Conservation (phyloP, 179 eudicot genomes). For the Silene noctiflora region DNA sequence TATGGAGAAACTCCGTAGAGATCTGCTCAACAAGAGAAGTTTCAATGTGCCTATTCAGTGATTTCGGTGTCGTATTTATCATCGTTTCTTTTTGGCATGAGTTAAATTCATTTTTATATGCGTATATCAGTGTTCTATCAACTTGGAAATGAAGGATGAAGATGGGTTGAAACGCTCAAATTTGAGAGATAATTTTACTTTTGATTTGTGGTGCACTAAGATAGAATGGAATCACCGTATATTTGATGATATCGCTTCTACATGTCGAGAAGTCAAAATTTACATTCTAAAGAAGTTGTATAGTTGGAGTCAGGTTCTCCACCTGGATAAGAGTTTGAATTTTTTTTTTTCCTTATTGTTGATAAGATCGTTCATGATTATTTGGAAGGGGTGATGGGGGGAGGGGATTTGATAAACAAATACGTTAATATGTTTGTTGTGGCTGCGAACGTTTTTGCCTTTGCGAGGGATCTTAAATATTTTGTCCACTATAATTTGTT, state of each 20-base stretch:
- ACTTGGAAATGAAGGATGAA: background rate
- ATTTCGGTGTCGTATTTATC: background rate
- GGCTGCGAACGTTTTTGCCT: background rate
- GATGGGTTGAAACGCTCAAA: background rate
- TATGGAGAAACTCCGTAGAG: background rate
- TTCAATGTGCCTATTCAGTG: background rate
- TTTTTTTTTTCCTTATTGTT: background rate
- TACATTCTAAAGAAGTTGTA: background rate
- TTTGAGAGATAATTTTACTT: background rate
- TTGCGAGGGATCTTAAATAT: background rate
- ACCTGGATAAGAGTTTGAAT: background rate
- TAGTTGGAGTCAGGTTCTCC: background rate
- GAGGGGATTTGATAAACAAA: background rate
- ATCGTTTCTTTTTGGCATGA: background rate
- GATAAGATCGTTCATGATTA: background rate
- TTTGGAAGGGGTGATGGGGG: background rate
- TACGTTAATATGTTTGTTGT: background rate
- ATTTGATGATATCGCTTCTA: slow-evolving; percentile 1
- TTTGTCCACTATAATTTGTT: background rate
- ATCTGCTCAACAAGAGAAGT: background rate
- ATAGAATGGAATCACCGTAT: background rate
- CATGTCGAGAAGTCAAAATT: background rate
- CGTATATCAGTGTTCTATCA: background rate
- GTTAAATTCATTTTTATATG: background rate
- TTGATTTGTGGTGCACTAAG: background rate